A percentile compares a stretch with the other conserved stretches of the same genome.
Evolutionary conservation across 257 asterid species (phyloP).

Genomic region (Forsythia viridissima): DNA sequence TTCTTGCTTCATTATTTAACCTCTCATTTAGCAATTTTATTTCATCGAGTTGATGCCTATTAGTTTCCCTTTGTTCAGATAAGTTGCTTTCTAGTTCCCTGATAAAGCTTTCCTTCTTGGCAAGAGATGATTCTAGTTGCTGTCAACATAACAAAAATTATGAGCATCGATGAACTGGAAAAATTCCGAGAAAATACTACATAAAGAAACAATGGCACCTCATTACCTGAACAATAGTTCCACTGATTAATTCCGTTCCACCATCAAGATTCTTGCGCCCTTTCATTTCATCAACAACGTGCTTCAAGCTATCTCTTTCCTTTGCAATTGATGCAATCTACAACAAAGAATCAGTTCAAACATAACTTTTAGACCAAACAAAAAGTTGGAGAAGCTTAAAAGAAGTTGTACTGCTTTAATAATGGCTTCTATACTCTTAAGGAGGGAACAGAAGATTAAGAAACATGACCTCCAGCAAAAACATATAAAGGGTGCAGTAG

Average conservation of each 20-base stretch:
- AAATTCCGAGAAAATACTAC: constrained; percentile 9
- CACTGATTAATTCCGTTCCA: constrained; percentile 53
- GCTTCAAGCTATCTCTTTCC: constrained; percentile 67
- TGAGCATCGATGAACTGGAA: constrained; percentile 18
- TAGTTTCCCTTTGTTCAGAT: constrained; percentile 55
- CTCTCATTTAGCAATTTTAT: constrained; percentile 73
- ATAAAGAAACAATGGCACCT: constrained; percentile 11
- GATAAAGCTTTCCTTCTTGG: constrained; percentile 68
- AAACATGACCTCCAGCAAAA: constrained; percentile 4
- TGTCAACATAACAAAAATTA: constrained; percentile 36
- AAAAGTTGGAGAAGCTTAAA: constrained; percentile 5
- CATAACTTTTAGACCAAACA: constrained; percentile 20
- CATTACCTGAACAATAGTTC: constrained; percentile 56
- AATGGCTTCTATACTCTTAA: constrained; percentile 4
- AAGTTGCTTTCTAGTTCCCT: constrained; percentile 71
- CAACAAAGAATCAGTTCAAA: constrained; percentile 34
- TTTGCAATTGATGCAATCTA: constrained; percentile 69
- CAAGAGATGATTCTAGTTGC: constrained; percentile 85
- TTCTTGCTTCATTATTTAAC: constrained; percentile 73
- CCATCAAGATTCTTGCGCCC: constrained; percentile 50
- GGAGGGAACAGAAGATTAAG: constrained; percentile 16
- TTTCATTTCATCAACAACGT: constrained; percentile 50
- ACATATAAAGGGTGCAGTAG: background rate
- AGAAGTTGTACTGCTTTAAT: background rate
- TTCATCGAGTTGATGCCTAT: constrained; percentile 68